phyloP scores from a whole-genome alignment of 768 basidiomycete species.

The Naganishia onofrii region DNA sequence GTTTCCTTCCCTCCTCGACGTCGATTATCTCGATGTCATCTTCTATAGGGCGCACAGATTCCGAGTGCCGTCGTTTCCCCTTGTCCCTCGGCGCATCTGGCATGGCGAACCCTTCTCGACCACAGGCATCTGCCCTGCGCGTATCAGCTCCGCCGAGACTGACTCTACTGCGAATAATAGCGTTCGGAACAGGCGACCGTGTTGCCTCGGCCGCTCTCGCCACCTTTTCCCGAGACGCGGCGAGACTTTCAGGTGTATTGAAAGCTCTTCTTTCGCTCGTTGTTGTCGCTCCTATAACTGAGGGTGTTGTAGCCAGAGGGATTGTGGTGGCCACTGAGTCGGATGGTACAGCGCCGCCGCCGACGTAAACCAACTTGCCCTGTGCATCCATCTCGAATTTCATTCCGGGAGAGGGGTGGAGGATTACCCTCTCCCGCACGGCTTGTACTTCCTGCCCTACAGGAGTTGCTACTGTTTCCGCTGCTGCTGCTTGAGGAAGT shows the following conservation, averaged over 20 bases:
- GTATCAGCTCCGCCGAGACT: background rate
- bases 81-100: background rate
- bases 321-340: background rate
- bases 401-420: slow-evolving; percentile 7
- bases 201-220: background rate
- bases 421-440: background rate
- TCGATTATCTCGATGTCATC: background rate
- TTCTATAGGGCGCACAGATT: background rate
- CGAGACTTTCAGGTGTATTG: background rate
- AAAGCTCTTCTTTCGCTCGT: background rate
- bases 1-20: background rate
- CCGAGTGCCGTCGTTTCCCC: background rate
- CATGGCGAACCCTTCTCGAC: background rate
- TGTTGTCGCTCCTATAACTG: background rate
- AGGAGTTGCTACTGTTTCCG: background rate
- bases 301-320: background rate
- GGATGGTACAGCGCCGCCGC: background rate
- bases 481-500: no score
- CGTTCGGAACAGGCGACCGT: background rate
- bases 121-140: background rate
- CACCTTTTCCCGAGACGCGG: background rate
- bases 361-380: background rate
- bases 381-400: background rate
- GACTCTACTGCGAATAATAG: background rate
- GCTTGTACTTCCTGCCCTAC: no score